phyloP scores from a whole-genome alignment of 208 protist genomes.

The Phytomonas serpens region DNA sequence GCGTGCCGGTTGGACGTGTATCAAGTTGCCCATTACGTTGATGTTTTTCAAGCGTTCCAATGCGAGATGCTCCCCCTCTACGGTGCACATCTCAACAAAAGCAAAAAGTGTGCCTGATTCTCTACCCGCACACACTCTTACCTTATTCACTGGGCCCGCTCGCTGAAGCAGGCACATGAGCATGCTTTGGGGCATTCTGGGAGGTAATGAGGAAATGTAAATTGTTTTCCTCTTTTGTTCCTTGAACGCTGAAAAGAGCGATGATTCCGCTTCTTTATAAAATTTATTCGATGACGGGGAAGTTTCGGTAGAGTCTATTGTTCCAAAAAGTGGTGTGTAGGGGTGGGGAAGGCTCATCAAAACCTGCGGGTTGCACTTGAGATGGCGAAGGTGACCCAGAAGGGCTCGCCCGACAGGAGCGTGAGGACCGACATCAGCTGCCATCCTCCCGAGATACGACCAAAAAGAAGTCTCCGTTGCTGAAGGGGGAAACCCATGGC shows the following conservation, averaged over 20 bases:
- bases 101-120: conserved; percentile 68
- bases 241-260: background rate
- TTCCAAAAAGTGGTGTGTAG: background rate
- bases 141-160: conserved; percentile 64
- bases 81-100: conserved; percentile 77
- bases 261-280: background rate
- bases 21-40: conserved; percentile 39
- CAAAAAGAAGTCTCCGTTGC: conserved; percentile 72
- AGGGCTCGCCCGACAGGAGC: conserved; percentile 24
- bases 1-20: conserved; percentile 65
- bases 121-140: conserved; percentile 59
- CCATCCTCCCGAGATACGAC: conserved; percentile 44
- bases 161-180: conserved; percentile 49
- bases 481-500: conserved; percentile 28
- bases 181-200: conserved; percentile 39
- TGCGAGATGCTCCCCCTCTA: conserved; percentile 33
- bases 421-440: conserved; percentile 17
- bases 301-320: conserved; percentile 4
- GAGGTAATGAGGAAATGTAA: conserved; percentile 67
- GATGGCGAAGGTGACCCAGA: conserved; percentile 45
- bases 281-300: background rate
- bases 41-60: conserved; percentile 45
- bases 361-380: conserved; percentile 24
- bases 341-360: background rate
- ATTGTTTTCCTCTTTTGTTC: conserved; percentile 22